phyloP scores from a whole-genome alignment of 768 basidiomycete species.

The Amanita inopinata region DNA sequence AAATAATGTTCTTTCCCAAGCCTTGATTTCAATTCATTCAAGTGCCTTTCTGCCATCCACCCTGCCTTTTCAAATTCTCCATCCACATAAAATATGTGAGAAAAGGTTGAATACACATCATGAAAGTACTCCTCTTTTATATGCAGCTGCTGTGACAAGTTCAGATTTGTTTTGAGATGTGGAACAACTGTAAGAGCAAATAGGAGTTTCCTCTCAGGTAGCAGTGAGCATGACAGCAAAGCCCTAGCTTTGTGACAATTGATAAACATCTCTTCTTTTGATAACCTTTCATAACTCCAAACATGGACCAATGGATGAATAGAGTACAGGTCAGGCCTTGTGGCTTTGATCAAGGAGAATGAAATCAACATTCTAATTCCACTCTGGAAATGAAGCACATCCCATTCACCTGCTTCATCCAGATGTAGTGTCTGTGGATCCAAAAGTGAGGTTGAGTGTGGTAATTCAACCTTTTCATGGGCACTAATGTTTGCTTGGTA shows the following conservation, averaged over 20 bases:
- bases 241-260: not conserved
- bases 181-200: not conserved
- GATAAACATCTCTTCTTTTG: not conserved
- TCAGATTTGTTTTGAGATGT: conserved; percentile 7
- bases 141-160: not conserved
- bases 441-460: not conserved
- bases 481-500: not conserved
- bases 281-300: conserved; percentile 4
- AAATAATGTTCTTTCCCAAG: not conserved
- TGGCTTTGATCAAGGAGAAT: conserved; percentile 13
- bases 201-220: not conserved
- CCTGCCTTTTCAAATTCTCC: not conserved
- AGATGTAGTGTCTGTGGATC: not conserved
- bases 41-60: not conserved
- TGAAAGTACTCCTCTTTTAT: not conserved
- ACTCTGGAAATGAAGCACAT: conserved; percentile 10
- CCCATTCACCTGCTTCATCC: conserved; percentile 8
- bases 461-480: not conserved
- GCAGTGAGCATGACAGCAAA: conserved; percentile 6
- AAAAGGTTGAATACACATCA: not conserved
- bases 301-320: conserved; percentile 11
- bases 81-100: not conserved
- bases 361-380: conserved; percentile 14
- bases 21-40: not conserved
- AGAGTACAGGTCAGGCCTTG: conserved; percentile 5